These are phyloP conservation scores for Malassezia slooffiae DNA, from an alignment of 1,284 basidiomycete species.

Conservation along the genomic window DNA sequence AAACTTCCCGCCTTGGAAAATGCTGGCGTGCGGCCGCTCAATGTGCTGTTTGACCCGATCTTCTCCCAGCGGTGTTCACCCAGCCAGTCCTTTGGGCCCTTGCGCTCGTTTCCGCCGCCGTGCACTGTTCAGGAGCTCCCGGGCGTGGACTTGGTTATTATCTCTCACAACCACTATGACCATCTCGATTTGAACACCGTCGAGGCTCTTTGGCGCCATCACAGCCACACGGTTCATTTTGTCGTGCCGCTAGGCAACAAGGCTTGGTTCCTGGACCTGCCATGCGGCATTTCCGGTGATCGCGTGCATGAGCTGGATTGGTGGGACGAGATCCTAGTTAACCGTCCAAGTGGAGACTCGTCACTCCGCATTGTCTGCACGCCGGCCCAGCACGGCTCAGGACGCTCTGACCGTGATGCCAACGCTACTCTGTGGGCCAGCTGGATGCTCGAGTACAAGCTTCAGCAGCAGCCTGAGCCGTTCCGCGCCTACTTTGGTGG, in stretches of 20 bases:
- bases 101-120: slow-evolving; percentile 29
- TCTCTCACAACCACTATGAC: slow-evolving; percentile 45
- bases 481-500: slow-evolving; percentile 40
- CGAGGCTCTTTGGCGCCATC: slow-evolving; percentile 24
- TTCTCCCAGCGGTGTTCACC: slow-evolving; percentile 43
- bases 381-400: slow-evolving; percentile 42
- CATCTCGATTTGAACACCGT: slow-evolving; percentile 39
- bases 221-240: slow-evolving; percentile 24
- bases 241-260: slow-evolving; percentile 39
- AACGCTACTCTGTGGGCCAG: slow-evolving; percentile 31
- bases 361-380: slow-evolving; percentile 26
- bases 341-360: neutral
- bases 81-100: slow-evolving; percentile 29
- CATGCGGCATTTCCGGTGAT: slow-evolving; percentile 21
- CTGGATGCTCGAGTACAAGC: slow-evolving; percentile 30
- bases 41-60: slow-evolving; percentile 41
- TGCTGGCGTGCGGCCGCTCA: slow-evolving; percentile 15
- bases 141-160: slow-evolving; percentile 33
- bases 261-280: slow-evolving; percentile 26
- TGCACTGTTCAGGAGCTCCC: slow-evolving; percentile 31
- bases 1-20: slow-evolving; percentile 21
- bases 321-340: slow-evolving; percentile 34
- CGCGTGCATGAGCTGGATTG: slow-evolving; percentile 36
- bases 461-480: neutral
- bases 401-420: slow-evolving; percentile 28